phyloP scores from a whole-genome alignment of 2,329 filamentous ascomycete species.

The Nothopassalora personata region DNA sequence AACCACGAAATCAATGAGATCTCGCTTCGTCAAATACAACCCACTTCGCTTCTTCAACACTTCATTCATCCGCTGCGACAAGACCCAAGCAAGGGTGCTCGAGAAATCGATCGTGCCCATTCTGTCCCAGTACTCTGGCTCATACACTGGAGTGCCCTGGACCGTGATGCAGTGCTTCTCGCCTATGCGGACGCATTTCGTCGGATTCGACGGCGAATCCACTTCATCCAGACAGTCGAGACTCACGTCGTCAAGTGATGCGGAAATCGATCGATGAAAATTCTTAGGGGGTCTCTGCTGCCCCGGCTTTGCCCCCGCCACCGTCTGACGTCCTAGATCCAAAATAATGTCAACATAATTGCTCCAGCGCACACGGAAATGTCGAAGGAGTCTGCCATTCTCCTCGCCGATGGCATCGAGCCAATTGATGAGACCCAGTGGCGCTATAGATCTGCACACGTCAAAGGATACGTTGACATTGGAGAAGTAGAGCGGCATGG shows the following conservation, averaged over 20 bases:
- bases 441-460: background rate
- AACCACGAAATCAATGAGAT: constrained; percentile 8
- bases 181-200: constrained; percentile 1
- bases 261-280: background rate
- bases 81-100: constrained; percentile 1
- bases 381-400: constrained; percentile 9
- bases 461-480: constrained; percentile 15
- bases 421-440: constrained; percentile 9
- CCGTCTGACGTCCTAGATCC: constrained; percentile 5
- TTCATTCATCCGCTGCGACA: constrained; percentile 6
- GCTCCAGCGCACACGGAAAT: constrained; percentile 15
- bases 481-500: constrained; percentile 13
- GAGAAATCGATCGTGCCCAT: constrained; percentile 16
- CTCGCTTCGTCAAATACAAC: background rate
- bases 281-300: background rate
- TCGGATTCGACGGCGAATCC: background rate
- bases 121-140: constrained; percentile 11
- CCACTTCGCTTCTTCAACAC: background rate
- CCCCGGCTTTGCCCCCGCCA: background rate
- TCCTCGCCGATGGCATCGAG: constrained; percentile 10
- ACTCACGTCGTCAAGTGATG: background rate
- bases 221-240: background rate
- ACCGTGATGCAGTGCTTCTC: constrained; percentile 3
- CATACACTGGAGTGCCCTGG: constrained; percentile 8
- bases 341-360: constrained; percentile 17